phyloP scores from a whole-genome alignment of 768 basidiomycete genomes.

The Tephrocybe sp. region DNA sequence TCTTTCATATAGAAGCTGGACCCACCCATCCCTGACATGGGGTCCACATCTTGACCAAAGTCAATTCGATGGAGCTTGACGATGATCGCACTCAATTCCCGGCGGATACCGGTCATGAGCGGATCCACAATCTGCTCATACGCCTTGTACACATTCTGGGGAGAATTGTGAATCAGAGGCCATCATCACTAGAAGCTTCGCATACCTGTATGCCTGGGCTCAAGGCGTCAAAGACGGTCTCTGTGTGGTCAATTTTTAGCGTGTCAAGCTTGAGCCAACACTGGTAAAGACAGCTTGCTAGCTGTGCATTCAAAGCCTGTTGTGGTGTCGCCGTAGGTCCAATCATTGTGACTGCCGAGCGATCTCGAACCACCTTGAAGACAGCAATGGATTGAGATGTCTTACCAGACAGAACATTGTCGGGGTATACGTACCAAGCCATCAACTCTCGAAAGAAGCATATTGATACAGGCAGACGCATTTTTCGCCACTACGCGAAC shows the following conservation, averaged over 20 bases:
- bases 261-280: slow-evolving; percentile 68
- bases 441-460: slow-evolving; percentile 63
- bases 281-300: slow-evolving; percentile 81
- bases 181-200: background rate
- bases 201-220: slow-evolving; percentile 60
- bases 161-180: background rate
- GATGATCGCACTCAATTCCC: slow-evolving; percentile 79
- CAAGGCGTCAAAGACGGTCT: slow-evolving; percentile 55
- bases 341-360: slow-evolving; percentile 70
- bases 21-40: slow-evolving; percentile 60
- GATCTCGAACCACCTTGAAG: slow-evolving; percentile 70
- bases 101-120: slow-evolving; percentile 64
- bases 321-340: slow-evolving; percentile 80
- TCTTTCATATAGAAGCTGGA: slow-evolving; percentile 91
- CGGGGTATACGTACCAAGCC: slow-evolving; percentile 52
- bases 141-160: slow-evolving; percentile 47
- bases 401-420: background rate
- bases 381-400: background rate
- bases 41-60: slow-evolving; percentile 71
- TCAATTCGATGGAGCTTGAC: slow-evolving; percentile 84
- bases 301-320: slow-evolving; percentile 72
- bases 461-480: slow-evolving; percentile 68
- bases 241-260: slow-evolving; percentile 66
- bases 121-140: slow-evolving; percentile 65
- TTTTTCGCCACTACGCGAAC: slow-evolving; percentile 78